Conservation (phyloP, 2,329 filamentous ascomycete genomes). For the Cladosporium phlei region DNA sequence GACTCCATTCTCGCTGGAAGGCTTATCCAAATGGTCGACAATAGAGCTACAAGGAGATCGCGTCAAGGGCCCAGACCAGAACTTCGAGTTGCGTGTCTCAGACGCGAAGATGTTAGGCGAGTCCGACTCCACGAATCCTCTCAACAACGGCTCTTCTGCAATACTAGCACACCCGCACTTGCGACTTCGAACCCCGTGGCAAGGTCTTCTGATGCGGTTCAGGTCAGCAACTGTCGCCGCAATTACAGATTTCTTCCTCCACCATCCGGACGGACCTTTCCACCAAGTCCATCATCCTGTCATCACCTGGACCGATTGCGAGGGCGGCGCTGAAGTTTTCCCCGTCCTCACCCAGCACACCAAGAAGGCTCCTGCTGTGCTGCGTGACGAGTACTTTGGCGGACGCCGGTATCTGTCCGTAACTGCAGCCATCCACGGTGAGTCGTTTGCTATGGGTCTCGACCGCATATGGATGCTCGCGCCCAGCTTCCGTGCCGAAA, state of each 20-base stretch:
- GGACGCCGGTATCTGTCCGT: neutral
- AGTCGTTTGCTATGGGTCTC: neutral
- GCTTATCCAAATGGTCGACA: too few species aligned
- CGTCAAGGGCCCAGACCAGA: too few species aligned
- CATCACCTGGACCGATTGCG: neutral
- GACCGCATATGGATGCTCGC: constrained; percentile 1
- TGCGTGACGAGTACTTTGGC: neutral
- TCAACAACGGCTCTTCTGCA: neutral
- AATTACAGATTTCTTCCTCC: neutral
- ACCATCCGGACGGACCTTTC: neutral
- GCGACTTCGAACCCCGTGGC: neutral
- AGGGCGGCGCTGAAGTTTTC: neutral
- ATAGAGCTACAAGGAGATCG: too few species aligned
- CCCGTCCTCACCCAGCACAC: neutral
- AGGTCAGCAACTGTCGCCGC: neutral
- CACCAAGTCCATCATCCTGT: constrained; percentile 2
- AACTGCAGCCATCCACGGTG: neutral
- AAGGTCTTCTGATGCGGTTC: neutral
- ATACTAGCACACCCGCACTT: neutral
- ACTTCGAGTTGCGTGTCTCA: neutral
- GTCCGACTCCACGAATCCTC: neutral
- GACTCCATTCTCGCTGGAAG: too few species aligned
- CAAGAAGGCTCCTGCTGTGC: neutral
- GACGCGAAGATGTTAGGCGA: neutral
- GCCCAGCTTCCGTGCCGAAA: neutral